These are phyloP conservation scores for Endotrypanum monterogeii DNA, from an alignment of 208 protist genomes.

Conservation along the genomic window DNA sequence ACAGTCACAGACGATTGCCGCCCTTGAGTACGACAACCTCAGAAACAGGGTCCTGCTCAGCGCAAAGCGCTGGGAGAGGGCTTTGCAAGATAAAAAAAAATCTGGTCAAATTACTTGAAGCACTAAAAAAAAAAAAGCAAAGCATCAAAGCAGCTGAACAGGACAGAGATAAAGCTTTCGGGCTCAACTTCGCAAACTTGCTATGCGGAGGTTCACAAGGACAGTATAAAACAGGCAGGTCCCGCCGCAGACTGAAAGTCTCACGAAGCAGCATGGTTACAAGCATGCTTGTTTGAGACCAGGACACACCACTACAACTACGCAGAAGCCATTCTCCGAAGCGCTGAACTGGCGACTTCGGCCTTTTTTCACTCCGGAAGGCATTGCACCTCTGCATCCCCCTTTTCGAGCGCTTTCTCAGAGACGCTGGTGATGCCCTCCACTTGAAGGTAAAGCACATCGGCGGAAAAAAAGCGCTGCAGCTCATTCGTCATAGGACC, in stretches of 20 bases:
- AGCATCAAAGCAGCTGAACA: background rate
- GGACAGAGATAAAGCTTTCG: background rate
- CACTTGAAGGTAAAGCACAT: constrained; percentile 53
- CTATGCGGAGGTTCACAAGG: background rate
- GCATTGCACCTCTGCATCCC: background rate
- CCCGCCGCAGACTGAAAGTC: background rate
- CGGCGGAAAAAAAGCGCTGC: constrained; percentile 34
- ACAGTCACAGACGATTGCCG: background rate
- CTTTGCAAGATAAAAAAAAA: background rate
- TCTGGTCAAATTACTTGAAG: background rate
- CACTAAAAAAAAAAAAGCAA: background rate
- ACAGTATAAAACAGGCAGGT: background rate
- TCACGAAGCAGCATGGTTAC: background rate
- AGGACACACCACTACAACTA: background rate
- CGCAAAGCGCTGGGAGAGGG: background rate
- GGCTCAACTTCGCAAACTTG: no score
- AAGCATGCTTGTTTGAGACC: background rate
- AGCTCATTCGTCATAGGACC: constrained; percentile 42
- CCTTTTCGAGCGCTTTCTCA: background rate
- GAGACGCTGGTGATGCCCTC: constrained; percentile 39
- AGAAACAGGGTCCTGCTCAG: background rate
- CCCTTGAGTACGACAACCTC: background rate
- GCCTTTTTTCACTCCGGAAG: background rate
- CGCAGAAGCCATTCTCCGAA: background rate
- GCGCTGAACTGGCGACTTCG: background rate